Evolutionary conservation across 345 rosid species (phyloP), one percentile per base, ranked within the genome.

Genomic region (Acer saccharum): DNA sequence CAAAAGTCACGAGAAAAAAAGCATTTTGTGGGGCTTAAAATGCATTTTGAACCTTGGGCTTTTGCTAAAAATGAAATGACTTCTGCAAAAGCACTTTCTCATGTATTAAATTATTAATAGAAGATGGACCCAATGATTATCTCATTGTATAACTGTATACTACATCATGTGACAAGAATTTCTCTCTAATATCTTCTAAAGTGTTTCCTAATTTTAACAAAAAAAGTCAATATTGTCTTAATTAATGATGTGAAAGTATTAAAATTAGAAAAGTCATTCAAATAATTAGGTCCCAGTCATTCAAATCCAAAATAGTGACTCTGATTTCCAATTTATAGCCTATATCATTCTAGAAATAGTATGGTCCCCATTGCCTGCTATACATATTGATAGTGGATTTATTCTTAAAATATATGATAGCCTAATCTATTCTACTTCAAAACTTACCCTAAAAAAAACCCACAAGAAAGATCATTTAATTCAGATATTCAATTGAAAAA

Each of bases 251-350:
- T 35, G 6, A 35, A 35, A 4, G 39, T 35, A 0, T 35, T 35
- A 35, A 35, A 29, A 2, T 29, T 2, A 32, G 35, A 32, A 32
- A 3, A 32, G 39, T 35, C 39, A 35, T 43, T 43, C 10, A 43
- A 43, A 43, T 43, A 43, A 27, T 50, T 32, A 48, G 17, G 17
- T 76, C 8, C 5, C 20, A 54, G 6, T 27, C 54, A 9, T 21
- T 64, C 29, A 27, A 39, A 3, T 27, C 48, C 13, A 11, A 21
- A 43, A 39, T 55, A 65, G 60, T 39, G 48, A 54, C 64, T 71
- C 63, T 68, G 77, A 60, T 69, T 48, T 68, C 32, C 29, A 80
- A 72, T 73, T 32, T 23, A 63, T 10, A 43, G 55, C 67, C n/a
- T 21, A 14, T 35, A 25, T 27, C 27, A 25, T 25, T 25, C 50